Evolutionary conservation across 2,329 filamentous ascomycete species (phyloP).

Genomic region (Magnaporthiopsis incrustans): DNA sequence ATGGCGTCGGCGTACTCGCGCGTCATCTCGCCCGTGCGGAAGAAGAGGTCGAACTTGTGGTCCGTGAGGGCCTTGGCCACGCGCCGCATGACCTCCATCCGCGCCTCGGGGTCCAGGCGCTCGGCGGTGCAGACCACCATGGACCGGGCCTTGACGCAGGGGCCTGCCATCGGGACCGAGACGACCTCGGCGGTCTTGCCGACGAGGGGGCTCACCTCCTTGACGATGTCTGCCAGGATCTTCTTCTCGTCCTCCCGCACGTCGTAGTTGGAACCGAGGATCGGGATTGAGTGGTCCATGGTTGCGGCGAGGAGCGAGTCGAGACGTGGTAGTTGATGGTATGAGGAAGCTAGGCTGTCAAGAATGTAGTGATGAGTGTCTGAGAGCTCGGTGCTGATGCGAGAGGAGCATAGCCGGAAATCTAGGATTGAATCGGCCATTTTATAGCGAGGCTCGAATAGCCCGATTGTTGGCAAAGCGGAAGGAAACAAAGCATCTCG

Average conservation of each 20-base stretch:
- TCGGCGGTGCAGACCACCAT: conserved; percentile 2
- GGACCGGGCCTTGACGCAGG: background rate
- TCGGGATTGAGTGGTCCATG: background rate
- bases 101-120: background rate
- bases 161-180: background rate
- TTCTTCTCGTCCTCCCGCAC: background rate
- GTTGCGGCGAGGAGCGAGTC: background rate
- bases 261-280: background rate
- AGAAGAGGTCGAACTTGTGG: conserved; percentile 1
- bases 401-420: background rate
- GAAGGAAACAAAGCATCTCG: too few species aligned
- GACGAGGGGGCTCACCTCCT: background rate
- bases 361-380: background rate
- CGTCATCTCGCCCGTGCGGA: conserved; percentile 4
- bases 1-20: conserved; percentile 5
- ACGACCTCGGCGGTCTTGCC: background rate
- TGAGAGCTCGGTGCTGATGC: background rate
- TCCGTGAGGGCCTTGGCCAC: background rate
- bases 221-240: background rate
- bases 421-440: background rate
- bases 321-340: background rate
- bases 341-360: background rate
- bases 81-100: background rate
- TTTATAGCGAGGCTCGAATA: background rate
- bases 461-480: too few species aligned